Conservation (phyloP, 2,329 filamentous ascomycete species). For the Massarina eburnea region DNA sequence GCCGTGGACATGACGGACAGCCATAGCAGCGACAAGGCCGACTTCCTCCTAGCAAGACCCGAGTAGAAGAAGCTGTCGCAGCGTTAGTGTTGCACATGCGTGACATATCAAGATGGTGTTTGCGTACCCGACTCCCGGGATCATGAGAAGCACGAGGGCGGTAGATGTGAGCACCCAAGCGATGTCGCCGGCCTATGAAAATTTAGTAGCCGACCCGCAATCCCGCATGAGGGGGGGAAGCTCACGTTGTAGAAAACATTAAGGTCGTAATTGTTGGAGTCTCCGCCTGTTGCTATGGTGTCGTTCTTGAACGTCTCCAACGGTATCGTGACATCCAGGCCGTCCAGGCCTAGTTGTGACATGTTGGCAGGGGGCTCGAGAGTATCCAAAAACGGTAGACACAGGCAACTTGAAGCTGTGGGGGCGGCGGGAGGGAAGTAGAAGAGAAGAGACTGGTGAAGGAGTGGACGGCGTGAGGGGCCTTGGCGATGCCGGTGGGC, state of each 20-base stretch:
- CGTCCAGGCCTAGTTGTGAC: conserved; percentile 25
- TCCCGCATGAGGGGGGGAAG: conserved; percentile 6
- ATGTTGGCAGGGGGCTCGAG: conserved; percentile 7
- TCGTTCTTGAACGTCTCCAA: conserved; percentile 55
- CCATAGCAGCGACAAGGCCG: conserved; percentile 82
- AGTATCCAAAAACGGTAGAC: too few relatives aligned
- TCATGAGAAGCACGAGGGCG: conserved; percentile 86
- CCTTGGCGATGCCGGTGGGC: conserved; percentile 3
- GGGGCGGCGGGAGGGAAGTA: neutral
- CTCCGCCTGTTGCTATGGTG: conserved; percentile 65
- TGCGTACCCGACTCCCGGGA: conserved; percentile 76
- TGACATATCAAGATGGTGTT: conserved; percentile 8
- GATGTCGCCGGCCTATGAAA: conserved; percentile 71
- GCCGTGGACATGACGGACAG: conserved; percentile 79
- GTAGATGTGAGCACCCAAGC: conserved; percentile 77
- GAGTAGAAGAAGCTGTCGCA: conserved; percentile 80
- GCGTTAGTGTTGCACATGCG: conserved; percentile 5
- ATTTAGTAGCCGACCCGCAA: conserved; percentile 28
- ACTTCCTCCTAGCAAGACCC: conserved; percentile 84
- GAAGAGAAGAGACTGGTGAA: conserved; percentile 9
- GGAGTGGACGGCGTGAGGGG: conserved; percentile 24
- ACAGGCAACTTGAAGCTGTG: too few relatives aligned
- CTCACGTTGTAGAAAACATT: conserved; percentile 82
- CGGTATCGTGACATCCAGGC: conserved; percentile 33
- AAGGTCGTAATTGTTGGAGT: conserved; percentile 68